A percentile compares a stretch with the other conserved stretches of the same genome.
Evolutionary conservation across 768 basidiomycete genomes (phyloP).

Genomic region (Podaxis rugospora): DNA sequence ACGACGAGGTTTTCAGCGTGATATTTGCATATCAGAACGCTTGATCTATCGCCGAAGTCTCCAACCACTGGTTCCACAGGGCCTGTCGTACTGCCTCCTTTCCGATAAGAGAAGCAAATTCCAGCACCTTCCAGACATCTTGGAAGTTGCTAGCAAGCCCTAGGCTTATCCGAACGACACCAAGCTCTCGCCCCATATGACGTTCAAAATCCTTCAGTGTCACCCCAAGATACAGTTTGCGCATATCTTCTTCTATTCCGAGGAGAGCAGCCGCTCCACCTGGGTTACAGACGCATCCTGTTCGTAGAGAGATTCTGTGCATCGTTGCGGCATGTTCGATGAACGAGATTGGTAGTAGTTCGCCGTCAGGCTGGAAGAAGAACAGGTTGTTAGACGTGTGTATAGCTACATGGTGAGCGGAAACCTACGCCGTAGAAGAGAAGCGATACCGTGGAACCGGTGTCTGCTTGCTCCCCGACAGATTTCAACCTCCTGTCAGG

Average conservation of each 20-base stretch:
- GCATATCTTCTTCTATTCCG: conserved; percentile 64
- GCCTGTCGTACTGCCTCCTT: conserved; percentile 21
- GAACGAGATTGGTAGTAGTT: conserved; percentile 68
- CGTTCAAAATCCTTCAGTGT: conserved; percentile 60
- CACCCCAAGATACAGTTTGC: conserved; percentile 50
- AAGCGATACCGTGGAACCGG: conserved; percentile 59
- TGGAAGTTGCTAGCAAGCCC: conserved; percentile 77
- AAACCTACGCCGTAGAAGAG: conserved; percentile 58
- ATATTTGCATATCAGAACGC: conserved; percentile 16
- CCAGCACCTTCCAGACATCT: conserved; percentile 60
- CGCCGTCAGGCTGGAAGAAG: conserved; percentile 50
- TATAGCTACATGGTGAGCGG: not conserved
- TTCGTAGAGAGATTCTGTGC: conserved; percentile 68
- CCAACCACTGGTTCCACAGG: conserved; percentile 28
- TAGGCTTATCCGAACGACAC: conserved; percentile 72
- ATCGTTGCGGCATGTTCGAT: conserved; percentile 65
- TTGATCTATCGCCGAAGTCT: conserved; percentile 19
- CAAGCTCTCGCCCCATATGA: conserved; percentile 61
- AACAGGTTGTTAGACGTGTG: not conserved
- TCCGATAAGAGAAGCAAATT: conserved; percentile 43
- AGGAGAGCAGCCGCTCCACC: conserved; percentile 75
- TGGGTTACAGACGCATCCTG: conserved; percentile 87
- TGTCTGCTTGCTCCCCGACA: conserved; percentile 63
- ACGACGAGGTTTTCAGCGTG: conserved; percentile 7
- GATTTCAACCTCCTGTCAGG: conserved; percentile 49